A percentile compares a stretch with the other conserved stretches of the same genome.
Conservation (phyloP, 2,329 filamentous ascomycete genomes). For the Acrodontium crateriforme region DNA sequence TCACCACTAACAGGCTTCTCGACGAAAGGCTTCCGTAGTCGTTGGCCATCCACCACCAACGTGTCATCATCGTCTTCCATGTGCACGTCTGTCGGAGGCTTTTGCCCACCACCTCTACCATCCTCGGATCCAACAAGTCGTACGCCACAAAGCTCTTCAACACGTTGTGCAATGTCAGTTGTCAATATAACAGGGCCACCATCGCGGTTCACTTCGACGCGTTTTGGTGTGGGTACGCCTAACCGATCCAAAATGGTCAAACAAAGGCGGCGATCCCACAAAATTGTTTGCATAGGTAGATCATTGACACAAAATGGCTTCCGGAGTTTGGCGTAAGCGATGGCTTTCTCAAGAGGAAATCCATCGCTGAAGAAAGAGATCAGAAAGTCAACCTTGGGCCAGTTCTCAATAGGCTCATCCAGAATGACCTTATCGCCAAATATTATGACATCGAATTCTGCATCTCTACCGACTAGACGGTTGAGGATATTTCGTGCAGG, state of each 20-base stretch:
- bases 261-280: slow-evolving; percentile 91
- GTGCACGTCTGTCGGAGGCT: slow-evolving; percentile 54
- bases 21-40: slow-evolving; percentile 85
- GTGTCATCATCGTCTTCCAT: slow-evolving; percentile 83
- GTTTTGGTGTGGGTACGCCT: slow-evolving; percentile 73
- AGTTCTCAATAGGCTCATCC: slow-evolving; percentile 91
- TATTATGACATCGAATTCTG: slow-evolving; percentile 91
- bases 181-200: slow-evolving; percentile 72
- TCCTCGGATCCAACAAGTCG: slow-evolving; percentile 56
- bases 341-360: slow-evolving; percentile 91
- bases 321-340: slow-evolving; percentile 81
- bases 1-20: slow-evolving; percentile 98
- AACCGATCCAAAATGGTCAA: slow-evolving; percentile 78
- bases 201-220: slow-evolving; percentile 84
- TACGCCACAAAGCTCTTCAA: slow-evolving; percentile 70
- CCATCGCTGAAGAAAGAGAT: slow-evolving; percentile 98
- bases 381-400: slow-evolving; percentile 89
- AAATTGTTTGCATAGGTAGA: slow-evolving; percentile 87
- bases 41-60: slow-evolving; percentile 69
- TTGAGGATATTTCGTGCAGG: slow-evolving; percentile 94
- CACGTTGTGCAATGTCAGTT: slow-evolving; percentile 62
- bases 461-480: slow-evolving; percentile 74
- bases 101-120: slow-evolving; percentile 46
- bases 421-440: slow-evolving; percentile 98
- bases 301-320: slow-evolving; percentile 98